phyloP scores from a whole-genome alignment of 306 rosid species.

The Rosa lucieae region DNA sequence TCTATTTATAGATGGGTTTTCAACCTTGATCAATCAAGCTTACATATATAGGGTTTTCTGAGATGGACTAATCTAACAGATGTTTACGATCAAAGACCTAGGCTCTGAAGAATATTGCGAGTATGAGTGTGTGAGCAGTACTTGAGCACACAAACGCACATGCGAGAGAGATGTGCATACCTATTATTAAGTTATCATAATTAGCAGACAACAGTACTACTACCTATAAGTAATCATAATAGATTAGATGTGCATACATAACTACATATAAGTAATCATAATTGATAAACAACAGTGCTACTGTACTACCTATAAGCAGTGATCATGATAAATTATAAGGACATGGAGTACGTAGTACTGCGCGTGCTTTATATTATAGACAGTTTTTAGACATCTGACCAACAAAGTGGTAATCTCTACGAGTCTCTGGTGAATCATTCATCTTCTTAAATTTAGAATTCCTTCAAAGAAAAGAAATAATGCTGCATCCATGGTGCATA shows the following conservation, averaged over 20 bases:
- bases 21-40: not conserved
- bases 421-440: not conserved
- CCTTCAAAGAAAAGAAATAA: not conserved
- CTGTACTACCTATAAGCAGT: too few species aligned
- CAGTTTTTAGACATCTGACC: not conserved
- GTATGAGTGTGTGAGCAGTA: slow-evolving; percentile 3
- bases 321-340: not conserved
- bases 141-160: not conserved
- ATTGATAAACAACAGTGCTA: not conserved
- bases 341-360: not conserved
- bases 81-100: not conserved
- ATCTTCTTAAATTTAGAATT: not conserved
- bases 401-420: not conserved
- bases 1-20: not conserved
- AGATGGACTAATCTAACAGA: not conserved
- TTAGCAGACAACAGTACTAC: not conserved
- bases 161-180: not conserved
- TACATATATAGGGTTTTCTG: not conserved
- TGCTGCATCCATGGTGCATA: not conserved
- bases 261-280: not conserved
- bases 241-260: not conserved
- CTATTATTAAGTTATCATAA: not conserved
- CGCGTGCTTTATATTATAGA: not conserved
- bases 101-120: not conserved
- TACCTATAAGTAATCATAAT: not conserved